Percentiles rank a stretch among this genome's conserved stretches.
Conservation (phyloP, 208 protist species). For the Angomonas ambiguus region DNA sequence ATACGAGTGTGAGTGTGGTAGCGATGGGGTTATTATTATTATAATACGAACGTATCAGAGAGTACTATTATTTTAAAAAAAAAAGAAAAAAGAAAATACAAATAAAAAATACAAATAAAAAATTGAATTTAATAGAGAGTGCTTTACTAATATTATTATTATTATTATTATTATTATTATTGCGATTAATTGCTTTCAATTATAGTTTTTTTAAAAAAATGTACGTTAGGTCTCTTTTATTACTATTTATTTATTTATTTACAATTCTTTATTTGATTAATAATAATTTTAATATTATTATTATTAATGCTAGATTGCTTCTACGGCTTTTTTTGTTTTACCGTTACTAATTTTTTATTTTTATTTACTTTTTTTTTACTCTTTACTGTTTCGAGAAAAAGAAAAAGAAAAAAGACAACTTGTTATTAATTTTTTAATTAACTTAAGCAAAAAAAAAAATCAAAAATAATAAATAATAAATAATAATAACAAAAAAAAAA, state of each 20-base stretch:
- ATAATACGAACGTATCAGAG: no score
- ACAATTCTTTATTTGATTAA: background rate
- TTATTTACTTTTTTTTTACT: background rate
- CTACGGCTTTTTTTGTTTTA: no score
- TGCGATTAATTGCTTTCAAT: background rate
- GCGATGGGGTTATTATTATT: no score
- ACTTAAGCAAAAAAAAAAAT: background rate
- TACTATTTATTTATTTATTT: no score
- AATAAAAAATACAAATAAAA: background rate
- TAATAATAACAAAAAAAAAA: background rate
- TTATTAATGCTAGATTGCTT: background rate
- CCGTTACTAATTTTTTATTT: conserved; percentile 4
- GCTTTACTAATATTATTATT: background rate
- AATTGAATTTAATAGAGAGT: background rate
- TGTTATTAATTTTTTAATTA: background rate
- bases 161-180: background rate
- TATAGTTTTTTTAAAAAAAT: no score
- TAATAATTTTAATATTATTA: background rate
- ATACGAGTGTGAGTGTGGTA: no score
- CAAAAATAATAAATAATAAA: no score
- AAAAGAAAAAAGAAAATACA: conserved; percentile 1
- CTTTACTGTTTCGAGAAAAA: background rate
- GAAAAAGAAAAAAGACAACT: conserved; percentile 10
- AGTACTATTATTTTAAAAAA: no score
- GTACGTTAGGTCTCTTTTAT: no score